phyloP scores from a whole-genome alignment of 2,329 filamentous ascomycete genomes.

The Colletotrichum scovillei region DNA sequence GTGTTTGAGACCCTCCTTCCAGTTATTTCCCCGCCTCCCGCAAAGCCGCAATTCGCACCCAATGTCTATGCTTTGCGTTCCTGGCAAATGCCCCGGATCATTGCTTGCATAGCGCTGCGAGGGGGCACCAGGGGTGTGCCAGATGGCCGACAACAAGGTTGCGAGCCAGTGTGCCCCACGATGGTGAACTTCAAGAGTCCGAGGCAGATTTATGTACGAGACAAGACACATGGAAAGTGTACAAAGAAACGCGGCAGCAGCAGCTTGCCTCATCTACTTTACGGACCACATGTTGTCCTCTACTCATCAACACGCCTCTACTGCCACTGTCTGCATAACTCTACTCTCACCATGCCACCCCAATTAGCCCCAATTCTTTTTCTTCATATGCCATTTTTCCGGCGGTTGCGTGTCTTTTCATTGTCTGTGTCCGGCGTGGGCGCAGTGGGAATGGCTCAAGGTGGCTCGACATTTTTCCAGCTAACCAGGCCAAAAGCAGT shows the following conservation, averaged over 20 bases:
- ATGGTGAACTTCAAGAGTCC: not conserved
- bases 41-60: not conserved
- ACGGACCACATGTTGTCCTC: not conserved
- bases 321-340: not conserved
- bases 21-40: not conserved
- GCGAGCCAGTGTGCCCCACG: not conserved
- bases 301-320: not conserved
- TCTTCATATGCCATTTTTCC: not conserved
- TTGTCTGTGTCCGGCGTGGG: constrained; percentile 31
- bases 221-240: not conserved
- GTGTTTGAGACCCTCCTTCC: not conserved
- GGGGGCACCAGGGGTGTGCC: not conserved
- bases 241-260: not conserved
- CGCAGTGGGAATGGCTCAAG: constrained; percentile 31
- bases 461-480: constrained; percentile 31
- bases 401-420: constrained; percentile 10
- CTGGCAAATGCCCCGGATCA: not conserved
- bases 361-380: not conserved
- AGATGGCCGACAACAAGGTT: not conserved
- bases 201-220: not conserved
- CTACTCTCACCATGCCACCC: not conserved
- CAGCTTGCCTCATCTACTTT: not conserved
- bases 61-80: not conserved
- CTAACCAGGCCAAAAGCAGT: constrained; percentile 34
- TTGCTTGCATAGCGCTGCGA: not conserved